A percentile compares a stretch with the other conserved stretches of the same genome.
These are phyloP conservation scores for Colletotrichum noveboracense DNA, from an alignment of 2,329 filamentous ascomycete genomes.

Conservation along the genomic window DNA sequence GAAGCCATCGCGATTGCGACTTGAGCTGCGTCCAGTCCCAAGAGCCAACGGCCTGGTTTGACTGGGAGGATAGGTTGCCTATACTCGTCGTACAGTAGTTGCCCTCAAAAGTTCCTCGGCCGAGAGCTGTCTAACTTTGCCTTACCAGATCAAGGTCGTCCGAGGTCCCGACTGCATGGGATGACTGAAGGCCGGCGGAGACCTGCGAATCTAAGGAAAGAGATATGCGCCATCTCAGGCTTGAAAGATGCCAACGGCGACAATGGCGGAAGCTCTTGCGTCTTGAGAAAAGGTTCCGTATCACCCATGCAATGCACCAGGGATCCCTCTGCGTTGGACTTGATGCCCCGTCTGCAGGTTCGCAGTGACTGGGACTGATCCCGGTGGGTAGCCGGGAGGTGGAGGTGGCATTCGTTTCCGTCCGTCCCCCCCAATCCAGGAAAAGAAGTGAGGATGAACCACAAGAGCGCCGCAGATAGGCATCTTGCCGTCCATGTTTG, in stretches of 20 bases:
- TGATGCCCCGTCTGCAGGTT: background rate
- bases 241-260: background rate
- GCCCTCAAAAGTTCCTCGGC: background rate
- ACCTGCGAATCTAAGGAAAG: background rate
- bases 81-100: background rate
- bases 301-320: background rate
- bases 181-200: background rate
- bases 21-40: background rate
- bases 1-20: constrained; percentile 3
- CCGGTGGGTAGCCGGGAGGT: background rate
- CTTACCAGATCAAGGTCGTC: background rate
- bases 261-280: background rate
- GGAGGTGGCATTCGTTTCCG: background rate
- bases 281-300: background rate
- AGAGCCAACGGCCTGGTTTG: background rate
- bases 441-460: background rate
- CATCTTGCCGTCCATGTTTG: background rate
- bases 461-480: background rate
- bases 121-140: background rate
- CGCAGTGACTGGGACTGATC: background rate
- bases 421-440: background rate
- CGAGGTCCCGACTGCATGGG: background rate
- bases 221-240: background rate
- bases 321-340: background rate
- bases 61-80: background rate